These are phyloP conservation scores for Globisporangium heterothallicum DNA, from an alignment of 352 stramenopile genomes.

Conservation along the genomic window DNA sequence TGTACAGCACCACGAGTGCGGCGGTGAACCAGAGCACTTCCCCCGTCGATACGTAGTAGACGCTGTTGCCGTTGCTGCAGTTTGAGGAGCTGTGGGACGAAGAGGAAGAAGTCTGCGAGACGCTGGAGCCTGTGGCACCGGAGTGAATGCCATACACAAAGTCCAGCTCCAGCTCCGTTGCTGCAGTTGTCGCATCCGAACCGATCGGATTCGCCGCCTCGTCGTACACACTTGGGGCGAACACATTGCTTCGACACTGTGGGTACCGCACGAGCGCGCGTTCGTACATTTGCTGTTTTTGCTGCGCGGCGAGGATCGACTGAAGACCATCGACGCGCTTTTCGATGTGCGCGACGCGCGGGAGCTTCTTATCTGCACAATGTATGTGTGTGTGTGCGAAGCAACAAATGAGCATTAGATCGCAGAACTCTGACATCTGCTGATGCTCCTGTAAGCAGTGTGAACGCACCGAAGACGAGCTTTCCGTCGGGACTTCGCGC, in stretches of 20 bases:
- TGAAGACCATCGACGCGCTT: constrained; percentile 43
- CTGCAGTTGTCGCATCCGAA: background rate
- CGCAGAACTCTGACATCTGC: no score
- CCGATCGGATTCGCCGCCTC: background rate
- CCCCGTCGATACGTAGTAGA: constrained; percentile 48
- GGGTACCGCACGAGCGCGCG: constrained; percentile 52
- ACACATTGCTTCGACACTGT: constrained; percentile 64
- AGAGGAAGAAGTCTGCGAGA: constrained; percentile 5
- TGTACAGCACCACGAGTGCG: constrained; percentile 53
- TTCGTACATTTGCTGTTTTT: constrained; percentile 65
- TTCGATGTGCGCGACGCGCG: constrained; percentile 65
- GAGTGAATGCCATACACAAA: constrained; percentile 61
- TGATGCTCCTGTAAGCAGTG: no score
- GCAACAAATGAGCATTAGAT: no score
- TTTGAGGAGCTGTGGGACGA: constrained; percentile 12
- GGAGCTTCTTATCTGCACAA: constrained; percentile 74
- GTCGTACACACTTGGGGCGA: constrained; percentile 52
- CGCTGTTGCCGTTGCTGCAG: constrained; percentile 34
- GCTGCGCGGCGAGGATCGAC: constrained; percentile 34
- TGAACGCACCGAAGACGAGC: constrained; percentile 55
- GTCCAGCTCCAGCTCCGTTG: constrained; percentile 37
- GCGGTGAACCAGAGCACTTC: constrained; percentile 67
- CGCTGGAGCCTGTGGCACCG: constrained; percentile 13
- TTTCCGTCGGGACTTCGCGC: constrained; percentile 51
- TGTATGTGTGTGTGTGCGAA: no score